A percentile compares a stretch with the other conserved stretches of the same genome.
These are phyloP conservation scores for Epichloe coenophiala DNA, from an alignment of 2,329 filamentous ascomycete genomes.

Conservation along the genomic window DNA sequence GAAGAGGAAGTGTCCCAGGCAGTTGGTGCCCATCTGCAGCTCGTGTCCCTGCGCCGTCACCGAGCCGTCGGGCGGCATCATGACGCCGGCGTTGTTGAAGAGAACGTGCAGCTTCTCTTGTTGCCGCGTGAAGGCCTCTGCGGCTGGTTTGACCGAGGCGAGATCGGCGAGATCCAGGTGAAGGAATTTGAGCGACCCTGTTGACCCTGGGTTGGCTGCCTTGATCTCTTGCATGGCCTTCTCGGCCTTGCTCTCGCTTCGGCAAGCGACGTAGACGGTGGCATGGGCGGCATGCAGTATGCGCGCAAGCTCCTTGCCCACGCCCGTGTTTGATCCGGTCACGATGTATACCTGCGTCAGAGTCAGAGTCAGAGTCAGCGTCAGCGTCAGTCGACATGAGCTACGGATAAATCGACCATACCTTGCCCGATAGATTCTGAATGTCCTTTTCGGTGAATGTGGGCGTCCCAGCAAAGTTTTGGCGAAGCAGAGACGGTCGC, in stretches of 20 bases:
- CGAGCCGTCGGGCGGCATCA: conserved; percentile 25
- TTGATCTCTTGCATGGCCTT: conserved; percentile 31
- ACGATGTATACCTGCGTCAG: conserved; percentile 33
- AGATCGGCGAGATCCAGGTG: conserved; percentile 31
- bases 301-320: conserved; percentile 37
- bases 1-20: conserved; percentile 5
- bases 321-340: conserved; percentile 28
- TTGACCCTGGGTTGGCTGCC: conserved; percentile 19
- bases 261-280: conserved; percentile 41
- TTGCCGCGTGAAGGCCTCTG: conserved; percentile 16
- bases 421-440: conserved; percentile 35
- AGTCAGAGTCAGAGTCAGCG: no score
- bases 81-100: conserved; percentile 33
- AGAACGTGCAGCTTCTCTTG: conserved; percentile 24
- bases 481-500: background rate
- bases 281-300: conserved; percentile 41
- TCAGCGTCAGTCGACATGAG: no score
- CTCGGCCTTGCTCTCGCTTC: conserved; percentile 29
- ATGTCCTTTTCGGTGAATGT: conserved; percentile 43
- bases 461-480: conserved; percentile 10
- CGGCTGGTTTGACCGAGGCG: conserved; percentile 20
- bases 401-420: conserved; percentile 15
- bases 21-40: conserved; percentile 16
- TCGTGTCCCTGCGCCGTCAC: conserved; percentile 29
- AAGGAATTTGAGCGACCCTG: conserved; percentile 28